Evolutionary conservation across 768 basidiomycete genomes (phyloP), one percentile per base, ranked within the genome.

Genomic region (Panaeolus cyanescens): DNA sequence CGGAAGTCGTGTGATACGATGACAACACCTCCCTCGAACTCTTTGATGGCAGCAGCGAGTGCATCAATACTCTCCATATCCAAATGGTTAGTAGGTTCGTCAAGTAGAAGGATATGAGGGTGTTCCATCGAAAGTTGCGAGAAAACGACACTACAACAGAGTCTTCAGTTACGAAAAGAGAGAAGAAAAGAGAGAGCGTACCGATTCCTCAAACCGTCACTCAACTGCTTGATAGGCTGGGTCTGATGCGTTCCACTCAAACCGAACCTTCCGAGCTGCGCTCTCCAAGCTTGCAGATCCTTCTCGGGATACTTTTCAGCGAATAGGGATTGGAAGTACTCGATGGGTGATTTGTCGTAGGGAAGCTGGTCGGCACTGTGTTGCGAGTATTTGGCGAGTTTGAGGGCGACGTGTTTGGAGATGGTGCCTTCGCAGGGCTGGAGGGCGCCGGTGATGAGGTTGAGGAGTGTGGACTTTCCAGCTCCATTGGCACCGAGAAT

Each of bases 1-100:
- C 96, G 92, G 91, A 99, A 99, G 77, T 99, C 96, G 81, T 99
- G 97, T 54, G 96, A 98, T 65, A 99, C 97, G 73, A 99, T 99
- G 67, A 99, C 97, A 37, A 99, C 97, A 69, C 97, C 96, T 62
- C 97, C 97, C 71, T 93, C 91, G 74, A 93, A 99, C 71, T 92
- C 93, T 75, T 96, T 97, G 83, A 99, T 99, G 55, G 97, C 96
- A 25, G 76, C 75, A 6, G 97, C 97, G 54, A 99, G 86, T 1
- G 97, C 96, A 72, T 99, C 96, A 74, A 99, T 99, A 30, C 94
- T 96, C 65, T 86, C 90, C 96, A 97, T 96, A 74, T 97, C 95
- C 84, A 97, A 85, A 76, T 98, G 95, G 74, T 97, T 98, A 37
- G 95, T 98, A 55, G 96, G 95, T 76, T 96, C 94, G 74, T 96